These are phyloP conservation scores for Didymellaceae sp. DNA, from an alignment of 2,329 filamentous ascomycete species.

Conservation along the genomic window DNA sequence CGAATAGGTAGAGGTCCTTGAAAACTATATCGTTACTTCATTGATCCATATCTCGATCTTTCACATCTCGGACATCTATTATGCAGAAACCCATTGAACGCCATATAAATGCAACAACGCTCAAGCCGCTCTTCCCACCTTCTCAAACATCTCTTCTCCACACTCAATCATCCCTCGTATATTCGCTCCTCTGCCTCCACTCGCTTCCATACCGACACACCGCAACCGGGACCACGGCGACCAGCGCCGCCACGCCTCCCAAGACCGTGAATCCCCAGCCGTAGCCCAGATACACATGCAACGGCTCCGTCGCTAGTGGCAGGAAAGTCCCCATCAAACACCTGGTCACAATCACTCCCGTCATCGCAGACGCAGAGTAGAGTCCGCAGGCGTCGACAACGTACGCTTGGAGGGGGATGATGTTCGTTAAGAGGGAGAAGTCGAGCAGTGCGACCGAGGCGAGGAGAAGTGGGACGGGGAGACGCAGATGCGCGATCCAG, in stretches of 20 bases:
- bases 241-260: constrained; percentile 49
- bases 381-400: constrained; percentile 64
- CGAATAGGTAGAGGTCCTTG: too few species aligned
- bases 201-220: constrained; percentile 59
- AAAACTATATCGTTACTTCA: too few species aligned
- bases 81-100: neutral
- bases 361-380: constrained; percentile 65
- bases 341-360: constrained; percentile 61
- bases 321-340: constrained; percentile 65
- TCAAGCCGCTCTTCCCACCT: neutral
- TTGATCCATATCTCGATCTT: too few species aligned
- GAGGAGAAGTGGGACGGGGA: constrained; percentile 56
- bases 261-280: constrained; percentile 60
- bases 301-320: constrained; percentile 58
- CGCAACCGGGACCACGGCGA: constrained; percentile 60
- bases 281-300: constrained; percentile 59
- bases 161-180: constrained; percentile 47
- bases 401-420: constrained; percentile 62
- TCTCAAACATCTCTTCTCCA: too few species aligned
- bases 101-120: neutral
- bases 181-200: constrained; percentile 61
- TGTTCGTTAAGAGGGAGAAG: constrained; percentile 53
- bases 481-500: constrained; percentile 56
- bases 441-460: constrained; percentile 56
- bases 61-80: neutral